Percentiles rank a stretch among this genome's conserved stretches.
Evolutionary conservation across 164 flowering plant species (phyloP).

Genomic region (Berberis vulgaris): DNA sequence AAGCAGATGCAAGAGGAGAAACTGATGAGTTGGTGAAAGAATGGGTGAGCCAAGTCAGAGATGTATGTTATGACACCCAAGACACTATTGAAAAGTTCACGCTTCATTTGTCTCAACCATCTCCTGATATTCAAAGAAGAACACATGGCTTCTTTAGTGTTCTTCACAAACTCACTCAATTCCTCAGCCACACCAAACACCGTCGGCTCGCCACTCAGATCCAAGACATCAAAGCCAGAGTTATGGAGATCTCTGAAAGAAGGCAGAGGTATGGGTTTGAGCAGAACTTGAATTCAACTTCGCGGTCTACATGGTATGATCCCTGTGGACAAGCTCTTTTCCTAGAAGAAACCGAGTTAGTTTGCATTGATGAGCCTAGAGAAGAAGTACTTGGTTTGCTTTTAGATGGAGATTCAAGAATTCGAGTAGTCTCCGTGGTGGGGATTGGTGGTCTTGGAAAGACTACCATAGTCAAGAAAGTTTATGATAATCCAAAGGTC

Average conservation of each 20-base stretch:
- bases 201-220: neutral
- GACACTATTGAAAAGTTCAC: conserved; percentile 14
- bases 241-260: neutral
- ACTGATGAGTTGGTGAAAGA: neutral
- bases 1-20: conserved; percentile 13
- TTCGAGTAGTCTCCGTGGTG: neutral
- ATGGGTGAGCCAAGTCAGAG: conserved; percentile 18
- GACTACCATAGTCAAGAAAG: conserved; percentile 1
- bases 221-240: conserved; percentile 1
- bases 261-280: neutral
- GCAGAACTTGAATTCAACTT: neutral
- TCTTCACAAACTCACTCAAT: neutral
- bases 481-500: neutral
- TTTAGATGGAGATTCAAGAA: neutral
- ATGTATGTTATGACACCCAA: conserved; percentile 11
- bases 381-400: neutral
- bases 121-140: neutral
- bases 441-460: neutral
- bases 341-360: neutral
- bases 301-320: neutral
- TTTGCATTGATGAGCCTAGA: neutral
- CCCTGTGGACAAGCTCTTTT: neutral
- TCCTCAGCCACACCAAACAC: neutral
- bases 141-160: neutral
- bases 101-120: neutral